These are phyloP conservation scores for Fusarium sp. DNA, from an alignment of 2,329 filamentous ascomycete species.

Conservation along the genomic window DNA sequence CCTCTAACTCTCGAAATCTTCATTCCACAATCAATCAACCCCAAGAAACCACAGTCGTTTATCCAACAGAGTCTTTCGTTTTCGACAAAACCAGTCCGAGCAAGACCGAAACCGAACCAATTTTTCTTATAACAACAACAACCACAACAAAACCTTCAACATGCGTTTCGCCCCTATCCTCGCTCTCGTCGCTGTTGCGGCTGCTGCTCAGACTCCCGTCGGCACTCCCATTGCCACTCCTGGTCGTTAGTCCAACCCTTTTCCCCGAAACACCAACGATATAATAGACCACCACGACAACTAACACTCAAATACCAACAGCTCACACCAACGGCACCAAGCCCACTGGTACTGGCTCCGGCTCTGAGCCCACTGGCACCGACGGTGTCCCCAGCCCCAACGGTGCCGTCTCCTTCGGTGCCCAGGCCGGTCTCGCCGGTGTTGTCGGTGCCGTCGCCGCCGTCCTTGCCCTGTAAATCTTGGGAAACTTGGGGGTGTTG, in stretches of 20 bases:
- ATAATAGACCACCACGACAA: constrained; percentile 1
- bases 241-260: constrained; percentile 27
- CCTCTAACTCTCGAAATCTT: constrained; percentile 11
- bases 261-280: constrained; percentile 9
- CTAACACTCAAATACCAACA: constrained; percentile 8
- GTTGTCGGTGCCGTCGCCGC: constrained; percentile 36
- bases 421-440: constrained; percentile 36
- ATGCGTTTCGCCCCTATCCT: constrained; percentile 42
- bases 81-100: constrained; percentile 17
- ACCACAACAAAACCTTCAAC: constrained; percentile 27
- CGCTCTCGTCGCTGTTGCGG: constrained; percentile 40
- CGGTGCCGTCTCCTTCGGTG: constrained; percentile 32
- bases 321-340: constrained; percentile 30
- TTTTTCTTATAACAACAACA: constrained; percentile 10
- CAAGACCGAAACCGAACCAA: background rate
- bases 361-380: constrained; percentile 3
- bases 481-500: constrained; percentile 2
- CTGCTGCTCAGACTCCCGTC: constrained; percentile 35
- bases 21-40: constrained; percentile 17
- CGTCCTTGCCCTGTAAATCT: constrained; percentile 40
- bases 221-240: constrained; percentile 26
- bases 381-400: constrained; percentile 18
- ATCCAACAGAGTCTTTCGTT: constrained; percentile 28
- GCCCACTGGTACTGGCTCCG: constrained; percentile 25
- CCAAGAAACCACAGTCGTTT: constrained; percentile 26